Base-by-base conservation (phyloP, 495 filamentous ascomycete species). In the Penicillium paxilli region DNA sequence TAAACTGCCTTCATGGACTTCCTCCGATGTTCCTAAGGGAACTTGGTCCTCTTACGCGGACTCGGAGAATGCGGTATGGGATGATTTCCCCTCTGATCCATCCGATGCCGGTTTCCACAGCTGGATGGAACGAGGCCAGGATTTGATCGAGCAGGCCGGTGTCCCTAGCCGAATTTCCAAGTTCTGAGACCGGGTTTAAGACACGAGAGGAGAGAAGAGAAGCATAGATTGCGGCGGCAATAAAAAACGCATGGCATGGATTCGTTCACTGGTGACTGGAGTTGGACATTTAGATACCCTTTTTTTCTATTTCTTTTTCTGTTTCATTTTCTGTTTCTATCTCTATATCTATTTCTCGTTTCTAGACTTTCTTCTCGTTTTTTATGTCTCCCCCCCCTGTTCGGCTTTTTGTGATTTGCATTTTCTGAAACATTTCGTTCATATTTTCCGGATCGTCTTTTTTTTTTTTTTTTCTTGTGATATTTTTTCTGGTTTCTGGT, bases 31-130 rank as follows among this genome's bases (percentile, higher is more conserved):
- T 4, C 71, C 73, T 28, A 77, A 77, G 59, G 75, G 74, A 22
- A 65, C 67, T 11, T 75, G 73, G 68, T 77, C 72, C 5, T 67
- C 69, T 2, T 80, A 79, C 35, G 71, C 76, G 8, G 76, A 80
- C 58, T 65, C 72, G 2, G 70, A 76, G 52, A 72, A 70, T 32
- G 51, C 70, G 2, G 58, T 78, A 5, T 79, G 70, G 69, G 75
- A 77, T 33, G 72, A 79, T 37, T 75, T 76, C 55, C 77, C 77
- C 4, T 58, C 63, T 4, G 73, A 77, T 51, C 60, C 75, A 4
- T 67, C 69, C 3, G 73, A 77, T 25, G 65, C 64, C 6, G 77
- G 77, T 25, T 80, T 77, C 61, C 51, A 68, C 24, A 40, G 47
- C 16, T 79, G 76, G 76, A 71, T 79, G 54, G 66, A 68, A 1